phyloP scores from a whole-genome alignment of 352 stramenopile species.

The Pythium dissotocum region DNA sequence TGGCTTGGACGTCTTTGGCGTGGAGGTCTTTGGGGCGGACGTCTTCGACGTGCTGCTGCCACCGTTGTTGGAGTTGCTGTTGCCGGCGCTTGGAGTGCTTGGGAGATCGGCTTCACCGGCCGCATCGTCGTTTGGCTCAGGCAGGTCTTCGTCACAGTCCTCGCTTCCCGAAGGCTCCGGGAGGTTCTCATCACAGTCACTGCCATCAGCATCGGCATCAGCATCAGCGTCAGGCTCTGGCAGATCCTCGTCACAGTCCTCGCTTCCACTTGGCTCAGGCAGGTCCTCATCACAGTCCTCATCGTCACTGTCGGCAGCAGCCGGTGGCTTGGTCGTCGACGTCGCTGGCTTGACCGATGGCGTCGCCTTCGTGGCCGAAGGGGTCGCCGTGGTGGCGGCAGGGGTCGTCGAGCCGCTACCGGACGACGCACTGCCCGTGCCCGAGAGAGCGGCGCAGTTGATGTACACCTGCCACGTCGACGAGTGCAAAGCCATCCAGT shows the following conservation, averaged over 20 bases:
- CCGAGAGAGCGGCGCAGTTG: conserved; percentile 26
- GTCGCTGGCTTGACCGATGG: neutral
- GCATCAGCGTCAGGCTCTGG: conserved; percentile 12
- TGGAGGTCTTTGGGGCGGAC: too few species aligned
- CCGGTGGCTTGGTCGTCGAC: neutral
- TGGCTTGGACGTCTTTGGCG: too few species aligned
- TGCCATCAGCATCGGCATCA: neutral
- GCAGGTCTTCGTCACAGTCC: neutral
- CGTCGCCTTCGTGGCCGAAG: neutral
- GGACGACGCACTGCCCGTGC: neutral
- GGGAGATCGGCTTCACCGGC: neutral
- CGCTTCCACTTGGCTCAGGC: conserved; percentile 3
- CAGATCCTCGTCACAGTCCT: conserved; percentile 23
- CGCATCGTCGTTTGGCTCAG: neutral
- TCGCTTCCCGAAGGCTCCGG: neutral
- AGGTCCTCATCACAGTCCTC: neutral
- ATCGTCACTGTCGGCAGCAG: neutral
- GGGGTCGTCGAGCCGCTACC: neutral
- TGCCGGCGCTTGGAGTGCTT: neutral
- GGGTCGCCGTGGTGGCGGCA: neutral
- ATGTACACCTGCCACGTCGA: conserved; percentile 41
- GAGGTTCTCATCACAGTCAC: neutral
- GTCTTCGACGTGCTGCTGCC: neutral
- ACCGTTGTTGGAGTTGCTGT: neutral
- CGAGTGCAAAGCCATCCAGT: conserved; percentile 44